These are phyloP conservation scores for Volvox reticuliferus DNA, from an alignment of 139 green algal species.

Conservation along the genomic window DNA sequence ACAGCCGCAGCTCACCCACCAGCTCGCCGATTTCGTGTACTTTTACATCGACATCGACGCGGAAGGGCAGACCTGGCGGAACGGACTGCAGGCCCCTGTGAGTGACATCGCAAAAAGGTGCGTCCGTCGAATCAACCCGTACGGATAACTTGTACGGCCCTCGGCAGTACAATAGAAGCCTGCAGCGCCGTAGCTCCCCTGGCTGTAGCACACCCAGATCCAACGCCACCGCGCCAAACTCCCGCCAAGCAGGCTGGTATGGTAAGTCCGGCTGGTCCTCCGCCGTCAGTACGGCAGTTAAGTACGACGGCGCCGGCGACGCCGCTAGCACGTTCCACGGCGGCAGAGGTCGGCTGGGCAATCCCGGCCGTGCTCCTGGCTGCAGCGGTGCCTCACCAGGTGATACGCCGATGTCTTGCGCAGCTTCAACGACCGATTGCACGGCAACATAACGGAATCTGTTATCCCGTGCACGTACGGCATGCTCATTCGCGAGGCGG, in stretches of 20 bases:
- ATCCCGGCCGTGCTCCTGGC: not conserved
- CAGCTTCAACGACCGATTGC: not conserved
- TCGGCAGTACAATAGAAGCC: constrained; percentile 22
- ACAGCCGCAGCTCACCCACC: constrained; percentile 34
- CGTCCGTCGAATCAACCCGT: not conserved
- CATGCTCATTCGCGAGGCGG: not conserved
- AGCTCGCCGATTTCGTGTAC: not conserved
- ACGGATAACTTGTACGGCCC: not conserved
- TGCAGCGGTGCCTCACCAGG: not conserved
- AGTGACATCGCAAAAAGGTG: not conserved
- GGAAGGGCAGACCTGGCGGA: not conserved
- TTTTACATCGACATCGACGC: constrained; percentile 11
- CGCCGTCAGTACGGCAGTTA: not conserved
- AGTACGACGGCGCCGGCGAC: constrained; percentile 11
- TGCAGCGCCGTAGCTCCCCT: constrained; percentile 39
- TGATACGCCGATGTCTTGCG: not conserved
- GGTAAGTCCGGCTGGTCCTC: not conserved
- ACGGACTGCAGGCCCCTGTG: constrained; percentile 1
- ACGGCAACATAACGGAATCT: not conserved
- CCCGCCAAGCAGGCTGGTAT: constrained; percentile 36
- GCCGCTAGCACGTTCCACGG: constrained; percentile 6
- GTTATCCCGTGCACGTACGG: not conserved
- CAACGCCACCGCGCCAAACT: constrained; percentile 19
- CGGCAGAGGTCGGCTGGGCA: not conserved
- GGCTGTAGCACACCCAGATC: constrained; percentile 33